Percentiles rank a stretch among this genome's conserved stretches.
Evolutionary conservation across 495 filamentous ascomycete genomes (phyloP).

Genomic region (Jackrogersella minutella): DNA sequence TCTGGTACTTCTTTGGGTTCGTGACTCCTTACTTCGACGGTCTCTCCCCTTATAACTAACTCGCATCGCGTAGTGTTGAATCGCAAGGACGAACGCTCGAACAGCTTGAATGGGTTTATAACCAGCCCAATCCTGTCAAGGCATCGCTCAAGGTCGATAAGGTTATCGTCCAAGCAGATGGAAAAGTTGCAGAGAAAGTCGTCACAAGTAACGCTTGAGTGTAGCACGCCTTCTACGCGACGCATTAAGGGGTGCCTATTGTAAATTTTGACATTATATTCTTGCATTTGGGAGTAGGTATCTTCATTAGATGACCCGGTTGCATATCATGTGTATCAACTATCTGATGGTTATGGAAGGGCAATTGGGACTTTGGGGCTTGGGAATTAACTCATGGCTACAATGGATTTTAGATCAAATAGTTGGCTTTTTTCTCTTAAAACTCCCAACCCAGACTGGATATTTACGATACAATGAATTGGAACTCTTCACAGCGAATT

Average conservation of each 20-base stretch:
- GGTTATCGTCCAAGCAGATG: conserved; percentile 61
- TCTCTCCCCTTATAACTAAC: conserved; percentile 4
- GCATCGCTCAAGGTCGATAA: conserved; percentile 62
- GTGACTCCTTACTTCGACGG: conserved; percentile 21
- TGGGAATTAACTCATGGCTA: too few species aligned
- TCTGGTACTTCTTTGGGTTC: conserved; percentile 61
- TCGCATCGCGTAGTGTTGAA: conserved; percentile 50
- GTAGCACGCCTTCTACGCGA: not conserved
- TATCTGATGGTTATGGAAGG: too few species aligned
- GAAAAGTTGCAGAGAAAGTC: conserved; percentile 62
- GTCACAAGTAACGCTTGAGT: conserved; percentile 30
- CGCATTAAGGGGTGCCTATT: not conserved
- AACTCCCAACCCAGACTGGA: too few species aligned
- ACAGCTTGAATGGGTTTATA: conserved; percentile 61
- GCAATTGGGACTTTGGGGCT: not conserved
- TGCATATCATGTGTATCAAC: too few species aligned
- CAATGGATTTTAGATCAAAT: too few species aligned
- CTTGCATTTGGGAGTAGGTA: too few species aligned
- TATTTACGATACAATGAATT: too few species aligned
- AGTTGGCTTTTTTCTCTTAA: too few species aligned
- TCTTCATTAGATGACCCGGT: too few species aligned
- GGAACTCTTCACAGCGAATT: too few species aligned
- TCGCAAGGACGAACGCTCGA: conserved; percentile 61
- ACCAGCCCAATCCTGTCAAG: conserved; percentile 59
- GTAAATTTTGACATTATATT: too few species aligned